Percentiles rank a stretch among this genome's conserved stretches.
phyloP scores from a whole-genome alignment of 805 yeast genomes.

The Lipomyces sp. region DNA sequence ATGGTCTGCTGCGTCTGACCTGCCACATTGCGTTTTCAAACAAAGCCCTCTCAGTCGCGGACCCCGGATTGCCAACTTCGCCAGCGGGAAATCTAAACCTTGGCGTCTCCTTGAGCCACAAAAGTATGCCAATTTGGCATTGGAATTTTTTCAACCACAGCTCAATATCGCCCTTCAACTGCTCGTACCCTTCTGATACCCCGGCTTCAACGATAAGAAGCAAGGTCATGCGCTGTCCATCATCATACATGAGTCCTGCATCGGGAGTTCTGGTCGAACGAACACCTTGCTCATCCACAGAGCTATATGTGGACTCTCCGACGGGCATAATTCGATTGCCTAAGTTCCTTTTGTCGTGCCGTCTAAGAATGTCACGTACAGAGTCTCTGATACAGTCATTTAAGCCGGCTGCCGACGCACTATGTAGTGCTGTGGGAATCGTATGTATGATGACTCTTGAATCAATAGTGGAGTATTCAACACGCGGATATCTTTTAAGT shows the following conservation, averaged over 20 bases:
- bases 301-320: neutral
- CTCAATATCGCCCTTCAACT: neutral
- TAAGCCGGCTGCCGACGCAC: neutral
- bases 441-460: neutral
- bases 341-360: neutral
- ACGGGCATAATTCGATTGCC: neutral
- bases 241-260: neutral
- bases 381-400: neutral
- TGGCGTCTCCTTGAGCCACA: conserved; percentile 1
- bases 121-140: neutral
- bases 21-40: neutral
- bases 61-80: neutral
- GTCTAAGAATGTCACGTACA: neutral
- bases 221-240: neutral
- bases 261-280: neutral
- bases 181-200: neutral
- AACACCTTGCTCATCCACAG: neutral
- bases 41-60: neutral
- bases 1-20: neutral
- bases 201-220: neutral
- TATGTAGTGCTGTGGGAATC: neutral
- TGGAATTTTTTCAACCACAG: neutral
- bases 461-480: neutral
- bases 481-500: neutral
- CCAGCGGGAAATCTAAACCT: neutral